Evolutionary conservation across 2,329 filamentous ascomycete genomes (phyloP).

Genomic region (Talaromyces sp.): DNA sequence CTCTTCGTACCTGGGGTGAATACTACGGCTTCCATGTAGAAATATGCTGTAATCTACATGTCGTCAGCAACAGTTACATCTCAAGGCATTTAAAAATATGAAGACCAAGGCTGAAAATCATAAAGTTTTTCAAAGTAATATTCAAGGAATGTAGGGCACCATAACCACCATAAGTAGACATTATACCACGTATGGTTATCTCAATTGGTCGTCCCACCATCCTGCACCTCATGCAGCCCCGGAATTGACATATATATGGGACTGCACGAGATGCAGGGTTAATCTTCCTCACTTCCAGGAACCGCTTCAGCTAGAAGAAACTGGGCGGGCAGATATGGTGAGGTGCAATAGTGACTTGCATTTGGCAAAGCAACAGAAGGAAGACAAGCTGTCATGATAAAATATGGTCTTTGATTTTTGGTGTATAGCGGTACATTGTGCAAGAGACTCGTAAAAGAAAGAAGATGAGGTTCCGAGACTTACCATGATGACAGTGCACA

Average conservation of each 20-base stretch:
- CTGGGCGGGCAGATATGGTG: constrained; percentile 73
- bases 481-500: constrained; percentile 70
- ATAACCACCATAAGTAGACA: constrained; percentile 58
- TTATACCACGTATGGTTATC: constrained; percentile 52
- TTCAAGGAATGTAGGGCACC: constrained; percentile 56
- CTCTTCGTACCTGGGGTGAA: constrained; percentile 28
- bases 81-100: constrained; percentile 15
- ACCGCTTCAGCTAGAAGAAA: constrained; percentile 68
- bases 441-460: neutral
- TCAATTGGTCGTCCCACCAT: constrained; percentile 71
- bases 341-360: constrained; percentile 44
- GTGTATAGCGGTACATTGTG: constrained; percentile 8
- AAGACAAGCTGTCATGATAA: neutral
- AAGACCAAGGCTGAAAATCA: constrained; percentile 18
- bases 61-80: constrained; percentile 23
- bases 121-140: neutral
- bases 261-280: constrained; percentile 59
- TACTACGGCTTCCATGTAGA: constrained; percentile 26
- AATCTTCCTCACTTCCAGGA: constrained; percentile 80
- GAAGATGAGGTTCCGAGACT: constrained; percentile 42
- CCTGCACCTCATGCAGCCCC: constrained; percentile 62
- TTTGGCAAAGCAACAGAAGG: neutral
- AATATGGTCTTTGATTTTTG: constrained; percentile 6
- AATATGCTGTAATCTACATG: constrained; percentile 40
- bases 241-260: constrained; percentile 57